A percentile compares a stretch with the other conserved stretches of the same genome.
These are phyloP conservation scores for Articulospora tetracladia DNA, from an alignment of 495 filamentous ascomycete genomes.

Conservation along the genomic window DNA sequence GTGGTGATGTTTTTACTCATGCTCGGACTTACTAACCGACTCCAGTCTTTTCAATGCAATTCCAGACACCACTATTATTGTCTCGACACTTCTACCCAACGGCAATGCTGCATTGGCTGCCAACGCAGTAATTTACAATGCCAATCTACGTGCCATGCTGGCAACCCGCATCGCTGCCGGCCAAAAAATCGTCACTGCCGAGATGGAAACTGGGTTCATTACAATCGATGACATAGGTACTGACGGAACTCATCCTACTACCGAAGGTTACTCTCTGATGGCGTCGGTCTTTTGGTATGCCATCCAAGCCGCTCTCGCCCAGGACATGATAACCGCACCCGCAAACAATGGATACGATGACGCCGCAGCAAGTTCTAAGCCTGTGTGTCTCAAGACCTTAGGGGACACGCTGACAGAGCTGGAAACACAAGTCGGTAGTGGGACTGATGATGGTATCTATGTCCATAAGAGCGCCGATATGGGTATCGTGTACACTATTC, in stretches of 20 bases:
- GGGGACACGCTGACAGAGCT: not conserved
- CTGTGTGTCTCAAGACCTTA: not conserved
- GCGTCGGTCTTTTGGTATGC: conserved; percentile 35
- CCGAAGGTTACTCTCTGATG: conserved; percentile 20
- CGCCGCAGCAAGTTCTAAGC: no score
- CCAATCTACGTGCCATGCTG: not conserved
- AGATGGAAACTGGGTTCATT: not conserved
- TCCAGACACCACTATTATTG: conserved; percentile 20
- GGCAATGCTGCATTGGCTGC: conserved; percentile 5
- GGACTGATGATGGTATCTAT: conserved; percentile 14
- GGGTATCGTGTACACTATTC: not conserved
- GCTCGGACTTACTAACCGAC: not conserved
- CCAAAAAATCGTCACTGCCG: not conserved
- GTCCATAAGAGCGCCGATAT: not conserved
- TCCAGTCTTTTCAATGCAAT: conserved; percentile 7
- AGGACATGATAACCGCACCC: no score
- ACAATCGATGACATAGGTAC: not conserved
- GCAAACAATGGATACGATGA: no score
- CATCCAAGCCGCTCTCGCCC: conserved; percentile 20
- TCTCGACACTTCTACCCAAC: conserved; percentile 28
- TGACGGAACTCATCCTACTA: not conserved
- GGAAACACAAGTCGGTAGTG: not conserved
- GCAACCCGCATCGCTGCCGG: not conserved
- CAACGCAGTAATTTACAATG: not conserved
- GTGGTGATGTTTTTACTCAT: not conserved